These are phyloP conservation scores for Crotalaria pallida DNA, from an alignment of 306 rosid species.

Conservation along the genomic window DNA sequence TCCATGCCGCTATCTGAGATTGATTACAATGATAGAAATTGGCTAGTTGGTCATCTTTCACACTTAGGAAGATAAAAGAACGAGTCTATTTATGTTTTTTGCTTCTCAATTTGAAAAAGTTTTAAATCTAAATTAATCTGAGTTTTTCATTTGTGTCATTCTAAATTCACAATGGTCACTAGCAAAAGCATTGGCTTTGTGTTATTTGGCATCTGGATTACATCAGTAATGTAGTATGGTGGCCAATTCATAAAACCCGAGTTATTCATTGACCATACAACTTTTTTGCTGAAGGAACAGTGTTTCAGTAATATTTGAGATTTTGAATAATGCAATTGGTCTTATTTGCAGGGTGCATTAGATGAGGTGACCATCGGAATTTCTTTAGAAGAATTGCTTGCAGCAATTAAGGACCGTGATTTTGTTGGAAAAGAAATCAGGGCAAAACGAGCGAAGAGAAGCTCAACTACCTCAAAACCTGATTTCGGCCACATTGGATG, in stretches of 20 bases:
- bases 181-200: background rate
- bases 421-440: constrained; percentile 35
- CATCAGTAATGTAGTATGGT: background rate
- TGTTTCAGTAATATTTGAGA: background rate
- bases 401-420: constrained; percentile 28
- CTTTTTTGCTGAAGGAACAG: background rate
- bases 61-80: background rate
- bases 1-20: no score
- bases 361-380: constrained; percentile 32
- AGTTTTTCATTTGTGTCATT: background rate
- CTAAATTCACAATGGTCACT: constrained; percentile 1
- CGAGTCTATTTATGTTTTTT: background rate
- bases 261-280: background rate
- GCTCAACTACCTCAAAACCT: constrained; percentile 41
- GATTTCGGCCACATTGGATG: constrained; percentile 37
- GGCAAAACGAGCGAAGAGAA: constrained; percentile 42
- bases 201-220: background rate
- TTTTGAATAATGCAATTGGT: constrained; percentile 25
- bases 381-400: constrained; percentile 57
- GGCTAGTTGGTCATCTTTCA: background rate
- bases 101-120: background rate
- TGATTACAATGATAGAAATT: no score
- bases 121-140: background rate
- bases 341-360: constrained; percentile 46
- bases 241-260: constrained; percentile 9